phyloP scores from a whole-genome alignment of 1,284 basidiomycete genomes.

The Trametes hirsuta region DNA sequence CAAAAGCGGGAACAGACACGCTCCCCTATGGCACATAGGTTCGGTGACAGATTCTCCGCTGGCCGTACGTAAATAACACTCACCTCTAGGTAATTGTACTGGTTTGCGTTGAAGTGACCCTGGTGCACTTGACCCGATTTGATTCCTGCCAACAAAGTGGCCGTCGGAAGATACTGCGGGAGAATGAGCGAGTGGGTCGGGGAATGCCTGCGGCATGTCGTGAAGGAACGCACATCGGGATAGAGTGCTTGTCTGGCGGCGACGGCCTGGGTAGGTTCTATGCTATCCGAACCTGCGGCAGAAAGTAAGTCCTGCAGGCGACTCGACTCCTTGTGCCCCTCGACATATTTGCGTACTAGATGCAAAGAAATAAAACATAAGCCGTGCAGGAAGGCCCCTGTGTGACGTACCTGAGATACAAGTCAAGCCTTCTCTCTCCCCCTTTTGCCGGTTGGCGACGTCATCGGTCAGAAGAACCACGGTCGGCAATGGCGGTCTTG shows the following conservation, averaged over 20 bases:
- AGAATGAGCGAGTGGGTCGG: conserved; percentile 8
- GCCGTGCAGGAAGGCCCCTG: neutral
- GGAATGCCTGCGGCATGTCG: neutral
- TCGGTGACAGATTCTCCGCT: neutral
- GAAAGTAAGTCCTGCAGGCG: conserved; percentile 83
- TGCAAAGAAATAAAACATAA: neutral
- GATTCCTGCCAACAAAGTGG: conserved; percentile 80
- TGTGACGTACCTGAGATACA: conserved; percentile 59
- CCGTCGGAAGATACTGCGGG: conserved; percentile 79
- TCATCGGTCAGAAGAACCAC: conserved; percentile 91
- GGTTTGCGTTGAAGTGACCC: conserved; percentile 95
- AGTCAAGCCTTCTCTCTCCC: conserved; percentile 68
- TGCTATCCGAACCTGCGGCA: conserved; percentile 58
- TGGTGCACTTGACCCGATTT: conserved; percentile 86
- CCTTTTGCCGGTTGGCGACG: conserved; percentile 80
- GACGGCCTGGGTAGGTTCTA: conserved; percentile 61
- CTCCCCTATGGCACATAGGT: conserved; percentile 61
- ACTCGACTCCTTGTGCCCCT: conserved; percentile 64
- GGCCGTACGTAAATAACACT: conserved; percentile 14
- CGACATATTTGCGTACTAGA: conserved; percentile 79
- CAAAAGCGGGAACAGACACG: conserved; percentile 75
- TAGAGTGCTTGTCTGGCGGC: conserved; percentile 69
- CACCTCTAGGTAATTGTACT: conserved; percentile 95
- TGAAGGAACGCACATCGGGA: conserved; percentile 61
- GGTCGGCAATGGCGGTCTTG: conserved; percentile 50